Conservation (phyloP, 169 alveolate species). For the Theileria orientalis region DNA sequence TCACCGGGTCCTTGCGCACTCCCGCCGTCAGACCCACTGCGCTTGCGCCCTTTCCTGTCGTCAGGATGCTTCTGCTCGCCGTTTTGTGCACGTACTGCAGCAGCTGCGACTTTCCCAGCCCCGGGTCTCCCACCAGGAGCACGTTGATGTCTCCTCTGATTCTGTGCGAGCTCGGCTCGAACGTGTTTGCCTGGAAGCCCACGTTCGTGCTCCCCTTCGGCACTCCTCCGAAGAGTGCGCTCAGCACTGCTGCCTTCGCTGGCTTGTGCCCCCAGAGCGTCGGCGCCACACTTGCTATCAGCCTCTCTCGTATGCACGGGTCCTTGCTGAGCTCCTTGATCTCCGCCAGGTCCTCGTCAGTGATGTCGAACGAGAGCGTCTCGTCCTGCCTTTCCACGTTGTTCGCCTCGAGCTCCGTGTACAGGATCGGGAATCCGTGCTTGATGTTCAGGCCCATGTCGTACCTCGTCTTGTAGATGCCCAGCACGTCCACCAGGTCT, state of each 20-base stretch:
- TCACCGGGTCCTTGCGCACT: slow-evolving; percentile 93
- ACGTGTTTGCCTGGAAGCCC: slow-evolving; percentile 24
- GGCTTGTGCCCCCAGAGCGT: slow-evolving; percentile 95
- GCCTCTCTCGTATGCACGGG: slow-evolving; percentile 91
- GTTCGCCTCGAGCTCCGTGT: slow-evolving; percentile 94
- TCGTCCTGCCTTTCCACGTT: slow-evolving; percentile 88
- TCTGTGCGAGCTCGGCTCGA: slow-evolving; percentile 84
- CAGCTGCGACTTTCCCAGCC: slow-evolving; percentile 98
- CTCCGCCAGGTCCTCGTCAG: slow-evolving; percentile 91
- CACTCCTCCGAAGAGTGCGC: slow-evolving; percentile 94
- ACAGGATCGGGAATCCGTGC: slow-evolving; percentile 95
- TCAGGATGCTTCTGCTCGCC: slow-evolving; percentile 93
- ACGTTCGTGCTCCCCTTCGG: slow-evolving; percentile 61
- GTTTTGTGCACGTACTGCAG: slow-evolving; percentile 96
- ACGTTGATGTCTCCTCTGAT: slow-evolving; percentile 97
- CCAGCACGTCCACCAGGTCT: slow-evolving; percentile 97
- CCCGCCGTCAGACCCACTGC: slow-evolving; percentile 99
- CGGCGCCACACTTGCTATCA: slow-evolving; percentile 96
- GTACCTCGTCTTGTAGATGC: slow-evolving; percentile 91
- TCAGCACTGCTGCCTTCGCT: slow-evolving; percentile 89
- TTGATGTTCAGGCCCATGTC: slow-evolving; percentile 92
- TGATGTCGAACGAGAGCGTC: slow-evolving; percentile 83
- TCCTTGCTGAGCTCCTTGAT: slow-evolving; percentile 88
- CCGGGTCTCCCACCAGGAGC: slow-evolving; percentile 94
- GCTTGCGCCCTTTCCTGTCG: slow-evolving; percentile 99